Percentiles rank a stretch among this genome's conserved stretches.
Evolutionary conservation across 371 early-diverging fungal species (phyloP).

Genomic region (Mortierella sp.): DNA sequence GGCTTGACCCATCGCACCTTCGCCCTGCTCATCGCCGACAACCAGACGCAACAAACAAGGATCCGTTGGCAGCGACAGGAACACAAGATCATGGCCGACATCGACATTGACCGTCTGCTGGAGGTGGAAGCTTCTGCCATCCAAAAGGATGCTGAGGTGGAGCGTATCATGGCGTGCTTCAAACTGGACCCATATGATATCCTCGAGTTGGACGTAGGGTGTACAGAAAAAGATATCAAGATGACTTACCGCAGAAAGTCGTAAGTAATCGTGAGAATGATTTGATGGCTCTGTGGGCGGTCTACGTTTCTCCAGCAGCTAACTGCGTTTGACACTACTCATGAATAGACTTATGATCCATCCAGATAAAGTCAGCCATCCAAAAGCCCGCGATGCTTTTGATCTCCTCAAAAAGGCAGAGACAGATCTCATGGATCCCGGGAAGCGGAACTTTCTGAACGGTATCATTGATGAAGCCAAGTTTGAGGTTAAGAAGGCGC

Average conservation of each 20-base stretch:
- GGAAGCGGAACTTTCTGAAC: conserved; percentile 63
- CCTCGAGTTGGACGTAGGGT: conserved; percentile 73
- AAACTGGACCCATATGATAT: conserved; percentile 85
- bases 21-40: too few species aligned
- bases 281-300: too few species aligned
- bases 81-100: conserved; percentile 50
- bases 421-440: conserved; percentile 76
- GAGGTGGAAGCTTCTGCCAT: conserved; percentile 64
- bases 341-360: conserved; percentile 76
- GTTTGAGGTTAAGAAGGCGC: conserved; percentile 64
- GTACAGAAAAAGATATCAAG: conserved; percentile 73
- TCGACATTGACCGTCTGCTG: conserved; percentile 76
- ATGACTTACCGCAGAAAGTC: conserved; percentile 85
- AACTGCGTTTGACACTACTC: neutral
- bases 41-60: neutral
- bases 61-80: neutral
- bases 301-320: neutral
- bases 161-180: conserved; percentile 80
- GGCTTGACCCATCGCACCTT: too few species aligned
- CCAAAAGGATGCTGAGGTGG: conserved; percentile 83
- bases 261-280: conserved; percentile 3
- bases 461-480: conserved; percentile 76
- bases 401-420: conserved; percentile 88
- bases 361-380: conserved; percentile 88
- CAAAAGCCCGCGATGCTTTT: conserved; percentile 84